Evolutionary conservation across 2,329 filamentous ascomycete genomes (phyloP).

Genomic region (Fusarium sp.): DNA sequence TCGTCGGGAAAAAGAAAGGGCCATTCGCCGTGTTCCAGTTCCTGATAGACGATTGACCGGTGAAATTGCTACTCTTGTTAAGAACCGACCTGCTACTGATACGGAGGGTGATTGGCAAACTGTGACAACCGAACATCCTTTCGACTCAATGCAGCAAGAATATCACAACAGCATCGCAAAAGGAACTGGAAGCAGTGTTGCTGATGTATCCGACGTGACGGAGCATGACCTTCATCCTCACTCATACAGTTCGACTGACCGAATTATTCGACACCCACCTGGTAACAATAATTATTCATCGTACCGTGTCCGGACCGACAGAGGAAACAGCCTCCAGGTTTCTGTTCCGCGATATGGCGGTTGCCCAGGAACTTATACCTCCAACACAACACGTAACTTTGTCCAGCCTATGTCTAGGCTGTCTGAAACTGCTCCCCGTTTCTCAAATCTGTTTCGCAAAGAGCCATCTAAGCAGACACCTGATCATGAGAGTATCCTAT

Average conservation of each 20-base stretch:
- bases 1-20: slow-evolving; percentile 31
- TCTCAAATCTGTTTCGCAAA: slow-evolving; percentile 48
- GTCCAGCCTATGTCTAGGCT: slow-evolving; percentile 39
- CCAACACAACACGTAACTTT: slow-evolving; percentile 44
- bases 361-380: slow-evolving; percentile 25
- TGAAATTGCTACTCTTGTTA: slow-evolving; percentile 39
- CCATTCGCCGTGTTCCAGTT: slow-evolving; percentile 3
- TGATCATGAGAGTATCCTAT: slow-evolving; percentile 22
- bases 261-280: slow-evolving; percentile 48
- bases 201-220: slow-evolving; percentile 58
- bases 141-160: slow-evolving; percentile 39
- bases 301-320: slow-evolving; percentile 45
- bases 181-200: slow-evolving; percentile 60
- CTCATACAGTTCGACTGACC: slow-evolving; percentile 45
- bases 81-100: slow-evolving; percentile 31
- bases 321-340: slow-evolving; percentile 33
- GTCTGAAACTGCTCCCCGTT: slow-evolving; percentile 43
- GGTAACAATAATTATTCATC: slow-evolving; percentile 10
- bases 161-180: slow-evolving; percentile 46
- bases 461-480: slow-evolving; percentile 19
- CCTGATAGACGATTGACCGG: slow-evolving; percentile 25
- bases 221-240: slow-evolving; percentile 35
- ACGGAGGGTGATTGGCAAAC: slow-evolving; percentile 55
- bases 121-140: slow-evolving; percentile 50
- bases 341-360: slow-evolving; percentile 42